Evolutionary conservation across 768 basidiomycete species (phyloP).

Genomic region (Mycena kentingensis): DNA sequence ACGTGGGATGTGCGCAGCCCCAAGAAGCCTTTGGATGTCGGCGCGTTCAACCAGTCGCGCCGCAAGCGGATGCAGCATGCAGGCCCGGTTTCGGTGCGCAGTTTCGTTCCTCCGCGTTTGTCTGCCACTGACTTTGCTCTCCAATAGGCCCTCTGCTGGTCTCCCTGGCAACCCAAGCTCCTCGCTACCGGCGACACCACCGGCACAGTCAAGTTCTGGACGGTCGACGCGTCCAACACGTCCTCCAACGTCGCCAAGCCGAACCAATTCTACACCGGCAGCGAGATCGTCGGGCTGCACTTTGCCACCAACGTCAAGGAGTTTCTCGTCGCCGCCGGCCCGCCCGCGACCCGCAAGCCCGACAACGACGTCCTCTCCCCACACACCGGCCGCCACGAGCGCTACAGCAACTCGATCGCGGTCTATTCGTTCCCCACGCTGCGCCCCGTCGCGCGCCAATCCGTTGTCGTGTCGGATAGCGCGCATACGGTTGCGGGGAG

Average conservation of each 20-base stretch:
- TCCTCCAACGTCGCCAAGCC: constrained; percentile 47
- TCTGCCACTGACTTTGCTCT: constrained; percentile 1
- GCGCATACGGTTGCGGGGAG: constrained; percentile 47
- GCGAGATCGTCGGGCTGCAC: constrained; percentile 68
- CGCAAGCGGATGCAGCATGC: constrained; percentile 73
- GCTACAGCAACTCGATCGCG: constrained; percentile 40
- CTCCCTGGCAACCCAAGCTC: constrained; percentile 79
- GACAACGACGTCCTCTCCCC: neutral
- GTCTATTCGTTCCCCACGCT: constrained; percentile 65
- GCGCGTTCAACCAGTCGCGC: constrained; percentile 54
- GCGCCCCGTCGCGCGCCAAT: constrained; percentile 49
- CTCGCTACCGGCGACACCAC: constrained; percentile 73
- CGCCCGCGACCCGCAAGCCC: constrained; percentile 12
- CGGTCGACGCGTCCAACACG: constrained; percentile 44
- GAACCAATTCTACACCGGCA: constrained; percentile 48
- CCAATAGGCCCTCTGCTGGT: constrained; percentile 79
- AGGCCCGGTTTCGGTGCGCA: constrained; percentile 54
- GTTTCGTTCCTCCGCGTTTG: neutral
- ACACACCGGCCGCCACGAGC: constrained; percentile 16
- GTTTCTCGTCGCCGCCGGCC: constrained; percentile 77
- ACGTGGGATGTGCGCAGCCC: constrained; percentile 73
- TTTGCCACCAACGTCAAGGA: constrained; percentile 85
- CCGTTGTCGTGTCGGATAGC: constrained; percentile 45
- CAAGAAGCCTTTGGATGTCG: constrained; percentile 53
- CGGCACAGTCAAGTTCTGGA: constrained; percentile 59